Conservation (phyloP, 2,329 filamentous ascomycete genomes). For the Cercospora sp. region DNA sequence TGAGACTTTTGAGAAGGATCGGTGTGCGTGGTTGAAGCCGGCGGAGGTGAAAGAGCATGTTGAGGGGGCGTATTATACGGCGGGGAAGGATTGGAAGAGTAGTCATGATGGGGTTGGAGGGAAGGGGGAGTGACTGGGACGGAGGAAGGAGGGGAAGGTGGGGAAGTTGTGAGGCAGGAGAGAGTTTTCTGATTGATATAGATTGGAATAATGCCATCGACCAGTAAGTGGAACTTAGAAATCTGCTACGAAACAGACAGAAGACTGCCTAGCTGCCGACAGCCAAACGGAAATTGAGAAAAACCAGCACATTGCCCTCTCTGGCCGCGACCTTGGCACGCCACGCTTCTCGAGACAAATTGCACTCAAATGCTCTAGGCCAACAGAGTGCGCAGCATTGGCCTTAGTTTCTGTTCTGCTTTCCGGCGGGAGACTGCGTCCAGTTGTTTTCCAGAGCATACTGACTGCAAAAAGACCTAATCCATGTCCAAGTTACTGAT, state of each 20-base stretch:
- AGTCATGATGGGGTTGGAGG: constrained; percentile 8
- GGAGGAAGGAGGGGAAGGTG: background rate
- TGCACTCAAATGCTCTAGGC: too few relatives aligned
- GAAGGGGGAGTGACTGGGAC: background rate
- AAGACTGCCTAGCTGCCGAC: background rate
- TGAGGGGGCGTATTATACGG: constrained; percentile 22
- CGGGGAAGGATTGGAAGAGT: constrained; percentile 16
- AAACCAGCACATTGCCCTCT: too few relatives aligned
- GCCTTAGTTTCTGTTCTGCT: too few relatives aligned
- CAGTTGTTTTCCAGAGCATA: background rate
- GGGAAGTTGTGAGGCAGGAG: background rate
- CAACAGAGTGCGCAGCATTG: too few relatives aligned
- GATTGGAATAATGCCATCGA: background rate
- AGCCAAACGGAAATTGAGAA: too few relatives aligned
- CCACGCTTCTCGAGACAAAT: too few relatives aligned
- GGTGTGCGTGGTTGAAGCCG: constrained; percentile 41
- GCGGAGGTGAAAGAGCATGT: constrained; percentile 18
- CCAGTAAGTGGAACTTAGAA: background rate
- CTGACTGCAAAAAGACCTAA: background rate
- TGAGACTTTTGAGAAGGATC: constrained; percentile 54
- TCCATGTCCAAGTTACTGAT: background rate
- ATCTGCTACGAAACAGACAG: background rate
- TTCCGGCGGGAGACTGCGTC: too few relatives aligned
- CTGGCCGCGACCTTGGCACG: too few relatives aligned
- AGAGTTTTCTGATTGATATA: background rate